phyloP scores from a whole-genome alignment of 2,329 filamentous ascomycete genomes.

The Claviceps africana region DNA sequence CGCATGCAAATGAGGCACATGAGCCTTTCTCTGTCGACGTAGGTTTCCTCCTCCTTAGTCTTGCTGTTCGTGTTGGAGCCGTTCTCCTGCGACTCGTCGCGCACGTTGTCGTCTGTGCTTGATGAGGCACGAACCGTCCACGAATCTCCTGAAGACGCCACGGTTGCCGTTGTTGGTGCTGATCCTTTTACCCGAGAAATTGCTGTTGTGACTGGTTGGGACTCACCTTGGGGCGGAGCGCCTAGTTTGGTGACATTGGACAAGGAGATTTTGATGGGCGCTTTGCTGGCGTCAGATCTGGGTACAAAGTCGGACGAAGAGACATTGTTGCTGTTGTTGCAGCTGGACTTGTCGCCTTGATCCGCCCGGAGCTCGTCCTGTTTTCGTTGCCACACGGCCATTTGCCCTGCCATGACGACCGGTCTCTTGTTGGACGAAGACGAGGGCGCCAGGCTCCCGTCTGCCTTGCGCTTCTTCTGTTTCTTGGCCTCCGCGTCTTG shows the following conservation, averaged over 20 bases:
- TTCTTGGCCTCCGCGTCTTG: slow-evolving; percentile 23
- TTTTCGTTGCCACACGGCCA: slow-evolving; percentile 32
- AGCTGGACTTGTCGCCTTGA: background rate
- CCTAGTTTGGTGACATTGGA: slow-evolving; percentile 6
- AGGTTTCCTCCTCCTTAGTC: slow-evolving; percentile 27
- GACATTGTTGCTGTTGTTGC: no score
- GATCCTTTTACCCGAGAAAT: background rate
- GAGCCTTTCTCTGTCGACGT: slow-evolving; percentile 39
- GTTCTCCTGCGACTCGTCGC: background rate
- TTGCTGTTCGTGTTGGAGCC: background rate
- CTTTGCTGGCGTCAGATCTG: slow-evolving; percentile 4
- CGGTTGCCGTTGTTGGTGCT: background rate
- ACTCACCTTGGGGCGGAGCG: background rate
- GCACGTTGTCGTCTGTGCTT: background rate
- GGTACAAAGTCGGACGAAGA: background rate
- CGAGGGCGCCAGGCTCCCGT: slow-evolving; percentile 18
- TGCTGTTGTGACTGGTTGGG: background rate
- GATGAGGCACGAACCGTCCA: background rate
- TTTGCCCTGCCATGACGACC: slow-evolving; percentile 27
- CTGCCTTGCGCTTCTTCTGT: slow-evolving; percentile 41
- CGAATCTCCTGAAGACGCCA: background rate
- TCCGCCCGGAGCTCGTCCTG: slow-evolving; percentile 25
- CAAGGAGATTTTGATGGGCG: slow-evolving; percentile 20
- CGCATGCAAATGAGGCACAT: slow-evolving; percentile 33
- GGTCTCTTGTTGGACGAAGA: slow-evolving; percentile 22